Evolutionary conservation across 2,329 filamentous ascomycete species (phyloP), one percentile per base, ranked within the genome.

Genomic region (Nannizziopsis barbatae): DNA sequence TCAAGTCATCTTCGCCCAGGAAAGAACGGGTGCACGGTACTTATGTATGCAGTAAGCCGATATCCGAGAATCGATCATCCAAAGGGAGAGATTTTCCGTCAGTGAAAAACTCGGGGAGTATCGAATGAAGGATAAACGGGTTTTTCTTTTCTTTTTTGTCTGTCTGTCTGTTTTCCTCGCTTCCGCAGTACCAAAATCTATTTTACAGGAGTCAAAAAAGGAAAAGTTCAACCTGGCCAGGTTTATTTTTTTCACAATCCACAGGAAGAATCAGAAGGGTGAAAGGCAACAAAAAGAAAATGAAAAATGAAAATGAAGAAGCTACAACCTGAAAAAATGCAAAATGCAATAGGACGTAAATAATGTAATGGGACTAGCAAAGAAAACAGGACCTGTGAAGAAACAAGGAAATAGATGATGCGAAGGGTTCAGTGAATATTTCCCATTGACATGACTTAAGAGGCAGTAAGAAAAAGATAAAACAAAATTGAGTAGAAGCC

Each of bases 191-290:
- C 46, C 46, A 44, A 39, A 61, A 62, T 58, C 57, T 62, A 62
- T 62, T 59, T 61, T 62, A 62, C 60, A 62, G 22, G 22, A 51
- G 49, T n/a, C n/a, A n/a, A 53, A 37, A 14, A 37, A 37, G 39
- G 11, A 53, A 49, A 40, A 46, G 50, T 47, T 46, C 41, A 50
- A 52, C 22, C 22, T 27, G 39, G 49, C 49, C 50, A 47, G 40
- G 41, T 40, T 44, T 31, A 33, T 40, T 35, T 45, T 35, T 36
- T 20, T 39, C 44, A 14, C 38, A 30, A 36, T 42, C n/a, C 36
- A 33, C 30, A 33, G 17, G 38, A 52, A 20, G 7, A n/a, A 57
- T 3, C 7, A 61, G 60, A 59, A 51, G 45, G 51, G 55, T 57
- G 54, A 54, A 56, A 37, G 36, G 17, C 12, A 17, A 38, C 40